phyloP scores from a whole-genome alignment of 352 stramenopile genomes.

The Globisporangium echinulatum region DNA sequence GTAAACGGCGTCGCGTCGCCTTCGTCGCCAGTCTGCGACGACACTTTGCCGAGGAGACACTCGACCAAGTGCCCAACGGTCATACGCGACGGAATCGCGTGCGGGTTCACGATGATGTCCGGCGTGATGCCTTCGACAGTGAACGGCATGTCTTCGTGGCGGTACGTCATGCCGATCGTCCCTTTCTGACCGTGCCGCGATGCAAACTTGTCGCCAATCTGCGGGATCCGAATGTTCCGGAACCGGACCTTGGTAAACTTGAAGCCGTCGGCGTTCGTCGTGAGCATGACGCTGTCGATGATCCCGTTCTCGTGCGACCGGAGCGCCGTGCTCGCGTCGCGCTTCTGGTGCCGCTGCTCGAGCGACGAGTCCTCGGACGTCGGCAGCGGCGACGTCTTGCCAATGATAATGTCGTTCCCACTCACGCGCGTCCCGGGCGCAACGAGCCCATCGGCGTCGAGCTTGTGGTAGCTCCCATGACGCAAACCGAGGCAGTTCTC shows the following conservation, averaged over 20 bases:
- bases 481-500: constrained; percentile 94
- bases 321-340: constrained; percentile 95
- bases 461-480: constrained; percentile 97
- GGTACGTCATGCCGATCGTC: constrained; percentile 99
- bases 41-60: constrained; percentile 98
- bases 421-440: constrained; percentile 94
- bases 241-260: constrained; percentile 98
- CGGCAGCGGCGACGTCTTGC: constrained; percentile 94
- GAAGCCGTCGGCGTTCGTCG: constrained; percentile 96
- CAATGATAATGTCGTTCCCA: constrained; percentile 98
- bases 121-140: constrained; percentile 98
- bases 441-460: constrained; percentile 98
- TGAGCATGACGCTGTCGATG: constrained; percentile 99
- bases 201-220: constrained; percentile 99
- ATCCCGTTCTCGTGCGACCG: constrained; percentile 98
- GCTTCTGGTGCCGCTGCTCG: constrained; percentile 92
- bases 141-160: constrained; percentile 99
- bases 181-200: constrained; percentile 88
- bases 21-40: constrained; percentile 94
- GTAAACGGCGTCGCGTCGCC: constrained; percentile 99
- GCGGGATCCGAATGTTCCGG: constrained; percentile 97
- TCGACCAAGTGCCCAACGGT: constrained; percentile 99
- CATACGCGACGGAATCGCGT: constrained; percentile 99
- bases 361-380: constrained; percentile 73
- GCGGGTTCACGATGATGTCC: constrained; percentile 99